Evolutionary conservation across 495 filamentous ascomycete species (phyloP).

Genomic region (Daldinia vernicosa): DNA sequence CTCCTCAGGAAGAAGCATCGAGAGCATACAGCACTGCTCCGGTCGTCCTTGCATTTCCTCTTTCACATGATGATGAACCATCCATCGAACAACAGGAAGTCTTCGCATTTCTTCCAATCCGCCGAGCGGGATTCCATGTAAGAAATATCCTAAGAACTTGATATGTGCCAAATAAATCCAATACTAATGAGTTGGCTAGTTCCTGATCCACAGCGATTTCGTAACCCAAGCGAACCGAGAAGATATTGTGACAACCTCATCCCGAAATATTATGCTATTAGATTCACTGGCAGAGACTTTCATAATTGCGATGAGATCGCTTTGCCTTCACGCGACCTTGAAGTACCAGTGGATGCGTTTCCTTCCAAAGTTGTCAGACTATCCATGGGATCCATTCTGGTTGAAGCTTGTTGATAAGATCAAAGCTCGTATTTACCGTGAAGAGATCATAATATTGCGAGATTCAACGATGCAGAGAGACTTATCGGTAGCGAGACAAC

Average conservation of each 20-base stretch:
- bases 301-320: slow-evolving; percentile 37
- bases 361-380: slow-evolving; percentile 32
- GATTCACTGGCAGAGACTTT: slow-evolving; percentile 44
- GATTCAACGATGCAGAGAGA: background rate
- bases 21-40: slow-evolving; percentile 41
- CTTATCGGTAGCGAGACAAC: background rate
- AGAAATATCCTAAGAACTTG: background rate
- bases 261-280: slow-evolving; percentile 38
- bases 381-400: slow-evolving; percentile 34
- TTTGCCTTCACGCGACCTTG: slow-evolving; percentile 40
- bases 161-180: background rate
- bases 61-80: slow-evolving; percentile 39
- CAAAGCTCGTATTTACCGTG: slow-evolving; percentile 2
- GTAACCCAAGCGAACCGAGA: slow-evolving; percentile 55
- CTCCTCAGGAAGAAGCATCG: slow-evolving; percentile 23
- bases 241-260: slow-evolving; percentile 47
- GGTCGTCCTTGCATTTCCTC: slow-evolving; percentile 54
- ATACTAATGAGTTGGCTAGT: slow-evolving; percentile 41
- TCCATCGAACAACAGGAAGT: slow-evolving; percentile 42
- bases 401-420: slow-evolving; percentile 29
- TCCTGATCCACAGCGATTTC: slow-evolving; percentile 60
- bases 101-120: slow-evolving; percentile 54
- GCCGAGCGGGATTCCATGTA: slow-evolving; percentile 48
- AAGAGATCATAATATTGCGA: background rate
- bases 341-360: slow-evolving; percentile 48